These are phyloP conservation scores for Mytilinidion resinicola DNA, from an alignment of 495 filamentous ascomycete genomes.

Conservation along the genomic window DNA sequence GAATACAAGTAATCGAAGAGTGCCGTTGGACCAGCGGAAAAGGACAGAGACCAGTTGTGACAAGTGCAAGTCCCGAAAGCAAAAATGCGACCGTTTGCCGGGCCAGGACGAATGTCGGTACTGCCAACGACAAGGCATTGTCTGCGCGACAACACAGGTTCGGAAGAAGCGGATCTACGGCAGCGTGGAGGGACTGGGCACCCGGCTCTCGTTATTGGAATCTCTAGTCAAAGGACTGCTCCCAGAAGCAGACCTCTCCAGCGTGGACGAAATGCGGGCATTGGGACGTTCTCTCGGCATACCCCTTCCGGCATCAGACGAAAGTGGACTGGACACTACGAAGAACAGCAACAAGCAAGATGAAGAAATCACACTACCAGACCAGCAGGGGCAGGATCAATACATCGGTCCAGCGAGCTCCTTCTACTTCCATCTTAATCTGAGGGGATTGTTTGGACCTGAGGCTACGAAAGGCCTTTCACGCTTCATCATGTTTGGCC, in stretches of 20 bases:
- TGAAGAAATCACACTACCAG: constrained; percentile 25
- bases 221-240: constrained; percentile 42
- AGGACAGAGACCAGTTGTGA: constrained; percentile 34
- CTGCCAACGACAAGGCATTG: constrained; percentile 38
- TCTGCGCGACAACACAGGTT: constrained; percentile 42
- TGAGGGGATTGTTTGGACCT: constrained; percentile 29
- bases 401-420: constrained; percentile 40
- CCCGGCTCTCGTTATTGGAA: constrained; percentile 42
- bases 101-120: constrained; percentile 37
- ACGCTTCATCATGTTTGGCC: constrained; percentile 25
- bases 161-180: constrained; percentile 47
- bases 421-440: constrained; percentile 32
- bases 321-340: background rate
- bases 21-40: constrained; percentile 32
- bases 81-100: constrained; percentile 38
- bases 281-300: constrained; percentile 33
- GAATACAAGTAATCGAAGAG: background rate
- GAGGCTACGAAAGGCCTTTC: background rate
- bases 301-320: constrained; percentile 28
- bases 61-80: constrained; percentile 34
- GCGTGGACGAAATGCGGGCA: constrained; percentile 33
- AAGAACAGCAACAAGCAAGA: constrained; percentile 7
- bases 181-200: constrained; percentile 45
- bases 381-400: constrained; percentile 35
- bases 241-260: constrained; percentile 40